Evolutionary conservation across 192 early-diverging fungal genomes (phyloP).

Genomic region (Podila verticillata): DNA sequence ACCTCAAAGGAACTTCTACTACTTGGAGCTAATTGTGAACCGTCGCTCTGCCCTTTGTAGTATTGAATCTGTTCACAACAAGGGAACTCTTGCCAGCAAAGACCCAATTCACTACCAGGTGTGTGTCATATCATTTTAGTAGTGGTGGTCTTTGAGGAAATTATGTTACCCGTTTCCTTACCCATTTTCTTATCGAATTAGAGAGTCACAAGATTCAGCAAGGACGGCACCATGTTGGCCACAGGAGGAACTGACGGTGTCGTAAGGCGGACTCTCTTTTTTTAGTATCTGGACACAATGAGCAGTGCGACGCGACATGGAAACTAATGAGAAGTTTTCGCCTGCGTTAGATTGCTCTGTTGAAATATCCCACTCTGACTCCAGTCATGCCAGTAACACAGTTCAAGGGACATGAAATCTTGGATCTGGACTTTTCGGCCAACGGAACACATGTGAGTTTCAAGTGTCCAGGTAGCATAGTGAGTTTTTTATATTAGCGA

Average conservation of each 20-base stretch:
- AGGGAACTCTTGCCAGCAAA: constrained; percentile 61
- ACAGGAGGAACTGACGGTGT: constrained; percentile 78
- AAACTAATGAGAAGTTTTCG: neutral
- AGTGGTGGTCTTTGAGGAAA: neutral
- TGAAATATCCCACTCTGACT: constrained; percentile 70
- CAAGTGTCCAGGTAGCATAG: neutral
- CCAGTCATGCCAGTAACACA: constrained; percentile 58
- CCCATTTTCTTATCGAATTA: constrained; percentile 18
- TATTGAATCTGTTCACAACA: constrained; percentile 44
- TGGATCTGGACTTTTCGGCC: constrained; percentile 74
- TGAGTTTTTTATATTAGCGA: neutral
- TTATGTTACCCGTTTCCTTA: neutral
- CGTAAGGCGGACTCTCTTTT: constrained; percentile 35
- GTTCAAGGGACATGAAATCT: constrained; percentile 67
- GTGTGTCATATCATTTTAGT: neutral
- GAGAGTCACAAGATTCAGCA: constrained; percentile 71
- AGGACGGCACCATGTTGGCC: constrained; percentile 70
- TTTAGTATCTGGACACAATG: neutral
- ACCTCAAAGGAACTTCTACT: neutral
- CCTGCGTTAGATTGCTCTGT: constrained; percentile 46
- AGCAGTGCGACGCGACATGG: too few relatives aligned
- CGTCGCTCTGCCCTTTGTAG: constrained; percentile 12
- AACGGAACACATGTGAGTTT: constrained; percentile 45
- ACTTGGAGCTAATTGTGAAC: too few relatives aligned
- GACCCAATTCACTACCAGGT: constrained; percentile 68